Evolutionary conservation across 768 basidiomycete genomes (phyloP).

Genomic region (Collybiopsis luxurians): DNA sequence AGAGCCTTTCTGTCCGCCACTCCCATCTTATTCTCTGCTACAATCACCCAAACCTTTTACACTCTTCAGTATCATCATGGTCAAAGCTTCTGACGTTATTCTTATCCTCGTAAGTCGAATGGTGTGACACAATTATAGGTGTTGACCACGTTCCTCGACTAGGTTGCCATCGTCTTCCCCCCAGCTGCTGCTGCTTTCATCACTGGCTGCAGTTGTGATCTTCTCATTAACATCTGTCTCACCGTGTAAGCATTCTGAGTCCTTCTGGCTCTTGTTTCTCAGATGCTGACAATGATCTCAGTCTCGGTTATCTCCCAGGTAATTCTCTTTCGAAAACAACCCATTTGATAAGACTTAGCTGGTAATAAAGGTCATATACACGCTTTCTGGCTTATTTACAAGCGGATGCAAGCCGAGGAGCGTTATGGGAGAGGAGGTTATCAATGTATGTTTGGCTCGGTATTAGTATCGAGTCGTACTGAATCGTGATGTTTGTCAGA

Average conservation of each 20-base stretch:
- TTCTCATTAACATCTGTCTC: slow-evolving; percentile 79
- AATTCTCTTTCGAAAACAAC: slow-evolving; percentile 57
- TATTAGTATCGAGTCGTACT: slow-evolving; percentile 15
- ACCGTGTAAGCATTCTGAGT: slow-evolving; percentile 52
- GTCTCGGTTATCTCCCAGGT: slow-evolving; percentile 52
- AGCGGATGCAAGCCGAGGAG: slow-evolving; percentile 86
- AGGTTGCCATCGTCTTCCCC: slow-evolving; percentile 81
- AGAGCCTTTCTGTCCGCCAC: too few species aligned
- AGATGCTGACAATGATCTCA: neutral
- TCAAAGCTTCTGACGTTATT: slow-evolving; percentile 68
- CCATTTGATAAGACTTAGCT: too few species aligned
- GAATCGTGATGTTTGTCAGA: slow-evolving; percentile 13
- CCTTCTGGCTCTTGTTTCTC: neutral
- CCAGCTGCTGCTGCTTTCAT: slow-evolving; percentile 77
- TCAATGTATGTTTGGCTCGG: slow-evolving; percentile 75
- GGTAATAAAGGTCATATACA: slow-evolving; percentile 53
- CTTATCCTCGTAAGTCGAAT: slow-evolving; percentile 64
- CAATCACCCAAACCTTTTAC: too few species aligned
- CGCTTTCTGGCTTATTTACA: slow-evolving; percentile 89
- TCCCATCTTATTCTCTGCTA: too few species aligned
- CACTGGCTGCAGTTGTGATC: slow-evolving; percentile 82
- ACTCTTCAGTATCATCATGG: slow-evolving; percentile 47
- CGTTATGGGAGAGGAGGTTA: slow-evolving; percentile 76
- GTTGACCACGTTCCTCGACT: neutral
- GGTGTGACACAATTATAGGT: neutral